Conservation (phyloP, 257 asterid species). For the Lycium ferocissimum region DNA sequence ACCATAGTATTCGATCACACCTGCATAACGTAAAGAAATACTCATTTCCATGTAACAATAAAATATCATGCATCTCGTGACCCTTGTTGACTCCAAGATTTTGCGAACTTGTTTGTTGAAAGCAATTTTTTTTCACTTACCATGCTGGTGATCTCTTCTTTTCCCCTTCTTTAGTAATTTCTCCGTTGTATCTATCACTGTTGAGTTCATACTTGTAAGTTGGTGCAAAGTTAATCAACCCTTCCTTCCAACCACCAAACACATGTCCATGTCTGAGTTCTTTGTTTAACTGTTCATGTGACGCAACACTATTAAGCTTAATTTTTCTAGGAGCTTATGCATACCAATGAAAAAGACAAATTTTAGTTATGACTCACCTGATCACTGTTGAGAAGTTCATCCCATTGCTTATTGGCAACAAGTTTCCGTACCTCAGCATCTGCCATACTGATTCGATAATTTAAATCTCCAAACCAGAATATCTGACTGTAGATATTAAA, state of each 20-base stretch:
- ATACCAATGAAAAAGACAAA: not conserved
- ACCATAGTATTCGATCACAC: slow-evolving; percentile 96
- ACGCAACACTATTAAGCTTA: slow-evolving; percentile 29
- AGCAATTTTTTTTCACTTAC: slow-evolving; percentile 59
- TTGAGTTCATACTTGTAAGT: slow-evolving; percentile 85
- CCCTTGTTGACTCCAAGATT: not conserved
- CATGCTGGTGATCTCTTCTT: slow-evolving; percentile 96
- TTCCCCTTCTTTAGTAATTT: slow-evolving; percentile 76
- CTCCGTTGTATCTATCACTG: slow-evolving; percentile 74
- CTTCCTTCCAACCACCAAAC: slow-evolving; percentile 94
- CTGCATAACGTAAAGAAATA: slow-evolving; percentile 44
- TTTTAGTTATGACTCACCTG: slow-evolving; percentile 52
- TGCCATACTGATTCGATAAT: slow-evolving; percentile 76
- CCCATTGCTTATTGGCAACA: slow-evolving; percentile 74
- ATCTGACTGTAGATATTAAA: slow-evolving; percentile 67
- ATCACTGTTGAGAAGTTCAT: slow-evolving; percentile 71
- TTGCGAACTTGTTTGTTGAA: not conserved
- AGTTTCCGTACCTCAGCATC: slow-evolving; percentile 75
- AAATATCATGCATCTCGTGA: not conserved
- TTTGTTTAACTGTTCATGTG: slow-evolving; percentile 61
- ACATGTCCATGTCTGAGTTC: slow-evolving; percentile 81
- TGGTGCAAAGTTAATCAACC: slow-evolving; percentile 81
- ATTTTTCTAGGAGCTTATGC: not conserved
- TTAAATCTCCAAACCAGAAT: slow-evolving; percentile 99
- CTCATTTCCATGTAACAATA: not conserved